These are phyloP conservation scores for Buddleja alternifolia DNA, from an alignment of 257 asterid genomes.

Conservation along the genomic window DNA sequence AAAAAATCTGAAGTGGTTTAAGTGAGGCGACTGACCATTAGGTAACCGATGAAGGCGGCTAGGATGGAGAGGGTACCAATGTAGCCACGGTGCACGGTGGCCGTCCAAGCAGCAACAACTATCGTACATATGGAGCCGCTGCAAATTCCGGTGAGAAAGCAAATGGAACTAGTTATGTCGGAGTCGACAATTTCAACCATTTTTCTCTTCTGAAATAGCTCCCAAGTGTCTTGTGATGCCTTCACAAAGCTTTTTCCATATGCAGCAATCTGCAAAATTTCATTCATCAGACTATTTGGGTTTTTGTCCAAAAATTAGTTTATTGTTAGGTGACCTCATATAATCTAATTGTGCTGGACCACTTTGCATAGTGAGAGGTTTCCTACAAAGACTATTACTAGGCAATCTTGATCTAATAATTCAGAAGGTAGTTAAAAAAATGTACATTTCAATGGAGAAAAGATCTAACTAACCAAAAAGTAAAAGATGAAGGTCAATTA, in stretches of 20 bases:
- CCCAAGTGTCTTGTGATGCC: constrained; percentile 98
- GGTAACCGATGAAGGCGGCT: constrained; percentile 88
- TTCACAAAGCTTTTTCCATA: constrained; percentile 84
- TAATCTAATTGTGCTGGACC: too few relatives aligned
- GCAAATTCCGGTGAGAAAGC: constrained; percentile 92
- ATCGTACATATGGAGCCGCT: constrained; percentile 89
- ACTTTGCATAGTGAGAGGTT: too few relatives aligned
- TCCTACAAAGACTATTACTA: too few relatives aligned
- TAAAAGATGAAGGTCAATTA: too few relatives aligned
- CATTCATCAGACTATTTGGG: background rate
- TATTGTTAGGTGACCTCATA: background rate
- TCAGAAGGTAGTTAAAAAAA: too few relatives aligned
- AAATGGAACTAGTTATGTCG: constrained; percentile 88
- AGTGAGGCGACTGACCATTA: constrained; percentile 62
- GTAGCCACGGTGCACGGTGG: constrained; percentile 67
- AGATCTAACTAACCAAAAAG: too few relatives aligned
- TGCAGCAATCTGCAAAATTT: constrained; percentile 71
- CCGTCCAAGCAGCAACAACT: constrained; percentile 83
- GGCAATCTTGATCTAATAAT: too few relatives aligned
- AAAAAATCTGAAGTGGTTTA: constrained; percentile 4
- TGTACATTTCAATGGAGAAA: too few relatives aligned
- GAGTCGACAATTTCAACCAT: constrained; percentile 85
- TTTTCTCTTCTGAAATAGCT: constrained; percentile 69
- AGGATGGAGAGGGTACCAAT: constrained; percentile 69
- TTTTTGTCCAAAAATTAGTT: background rate